Evolutionary conservation across 2,329 filamentous ascomycete species (phyloP).

Genomic region (Hypoxylon sp.): DNA sequence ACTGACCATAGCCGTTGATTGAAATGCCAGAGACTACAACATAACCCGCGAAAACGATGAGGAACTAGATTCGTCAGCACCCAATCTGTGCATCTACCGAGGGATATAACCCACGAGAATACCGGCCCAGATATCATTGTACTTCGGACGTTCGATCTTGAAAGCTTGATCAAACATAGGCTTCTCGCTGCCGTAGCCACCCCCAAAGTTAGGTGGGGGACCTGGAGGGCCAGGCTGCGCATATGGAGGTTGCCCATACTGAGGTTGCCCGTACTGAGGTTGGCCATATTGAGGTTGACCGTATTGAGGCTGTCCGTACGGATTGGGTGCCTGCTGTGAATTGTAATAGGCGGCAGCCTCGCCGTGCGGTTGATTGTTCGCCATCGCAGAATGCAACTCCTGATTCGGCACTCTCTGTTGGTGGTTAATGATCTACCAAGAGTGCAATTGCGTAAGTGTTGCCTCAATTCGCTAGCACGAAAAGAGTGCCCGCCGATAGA

Average conservation of each 20-base stretch:
- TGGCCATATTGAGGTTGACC: conserved; percentile 39
- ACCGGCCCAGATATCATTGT: conserved; percentile 91
- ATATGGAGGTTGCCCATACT: conserved; percentile 25
- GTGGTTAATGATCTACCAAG: not conserved
- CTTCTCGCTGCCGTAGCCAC: conserved; percentile 61
- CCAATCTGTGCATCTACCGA: not conserved
- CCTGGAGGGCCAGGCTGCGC: conserved; percentile 32
- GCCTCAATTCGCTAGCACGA: not conserved
- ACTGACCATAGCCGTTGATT: conserved; percentile 79
- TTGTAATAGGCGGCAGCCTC: conserved; percentile 49
- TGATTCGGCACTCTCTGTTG: not conserved
- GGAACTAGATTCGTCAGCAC: conserved; percentile 65
- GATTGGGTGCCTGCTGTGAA: conserved; percentile 41
- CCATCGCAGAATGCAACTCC: conserved; percentile 28
- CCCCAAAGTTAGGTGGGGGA: conserved; percentile 32
- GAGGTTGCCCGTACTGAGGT: conserved; percentile 21
- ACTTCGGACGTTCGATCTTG: conserved; percentile 86
- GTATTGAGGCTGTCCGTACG: conserved; percentile 43
- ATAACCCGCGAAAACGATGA: conserved; percentile 80
- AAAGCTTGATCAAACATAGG: conserved; percentile 84
- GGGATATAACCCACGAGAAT: conserved; percentile 72
- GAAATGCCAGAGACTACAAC: conserved; percentile 81
- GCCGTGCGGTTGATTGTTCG: conserved; percentile 41
- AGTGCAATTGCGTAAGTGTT: not conserved
- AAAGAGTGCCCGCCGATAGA: not conserved